These are phyloP conservation scores for Tetrahymena elliotti DNA, from an alignment of 73 alveolate genomes.

Conservation along the genomic window DNA sequence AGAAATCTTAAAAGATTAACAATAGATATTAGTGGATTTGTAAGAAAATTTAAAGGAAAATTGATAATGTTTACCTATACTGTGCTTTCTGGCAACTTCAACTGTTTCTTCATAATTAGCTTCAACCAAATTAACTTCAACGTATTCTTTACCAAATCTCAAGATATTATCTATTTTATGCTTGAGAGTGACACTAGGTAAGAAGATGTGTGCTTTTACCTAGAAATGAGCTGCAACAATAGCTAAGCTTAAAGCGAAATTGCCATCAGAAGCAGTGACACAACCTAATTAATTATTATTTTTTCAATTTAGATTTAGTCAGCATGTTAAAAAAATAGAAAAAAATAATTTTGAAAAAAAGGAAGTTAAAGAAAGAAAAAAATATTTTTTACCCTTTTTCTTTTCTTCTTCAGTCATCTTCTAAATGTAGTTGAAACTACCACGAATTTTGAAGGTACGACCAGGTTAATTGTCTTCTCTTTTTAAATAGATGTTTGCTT, in stretches of 20 bases:
- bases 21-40: no score
- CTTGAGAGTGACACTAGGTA: conserved; percentile 13
- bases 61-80: background rate
- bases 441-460: conserved; percentile 21
- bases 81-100: conserved; percentile 1
- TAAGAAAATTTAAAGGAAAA: no score
- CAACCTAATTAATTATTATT: background rate
- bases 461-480: conserved; percentile 14
- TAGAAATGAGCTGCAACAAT: conserved; percentile 11
- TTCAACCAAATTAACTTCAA: conserved; percentile 16
- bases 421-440: background rate
- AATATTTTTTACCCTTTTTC: background rate
- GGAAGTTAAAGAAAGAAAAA: no score
- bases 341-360: no score
- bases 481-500: conserved; percentile 9
- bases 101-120: conserved; percentile 18
- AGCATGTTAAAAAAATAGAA: no score
- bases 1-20: no score
- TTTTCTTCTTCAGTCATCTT: conserved; percentile 6
- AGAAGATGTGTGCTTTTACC: conserved; percentile 7
- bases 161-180: conserved; percentile 15
- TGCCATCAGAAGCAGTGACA: conserved; percentile 25
- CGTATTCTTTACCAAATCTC: conserved; percentile 20
- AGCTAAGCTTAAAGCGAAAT: conserved; percentile 28
- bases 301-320: background rate